These are phyloP conservation scores for Rhizopus stolonifer DNA, from an alignment of 371 early-diverging fungal species.

Conservation along the genomic window DNA sequence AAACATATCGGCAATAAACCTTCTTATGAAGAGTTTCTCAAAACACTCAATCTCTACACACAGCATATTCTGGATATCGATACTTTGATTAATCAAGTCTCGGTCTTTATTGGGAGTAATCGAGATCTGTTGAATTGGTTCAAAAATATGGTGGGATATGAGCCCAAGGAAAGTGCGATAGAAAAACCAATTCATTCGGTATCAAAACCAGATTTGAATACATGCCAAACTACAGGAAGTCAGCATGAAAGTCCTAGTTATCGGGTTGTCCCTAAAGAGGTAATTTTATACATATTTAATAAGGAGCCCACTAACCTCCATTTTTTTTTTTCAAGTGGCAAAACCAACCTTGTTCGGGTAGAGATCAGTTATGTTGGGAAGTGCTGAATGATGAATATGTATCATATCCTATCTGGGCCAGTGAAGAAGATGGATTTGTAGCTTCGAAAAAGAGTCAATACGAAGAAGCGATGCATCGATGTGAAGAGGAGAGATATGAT, in stretches of 20 bases:
- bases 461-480: conserved; percentile 92
- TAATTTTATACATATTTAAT: conserved; percentile 30
- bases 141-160: conserved; percentile 87
- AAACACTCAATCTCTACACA: conserved; percentile 90
- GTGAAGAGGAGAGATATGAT: conserved; percentile 94
- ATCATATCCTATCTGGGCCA: conserved; percentile 90
- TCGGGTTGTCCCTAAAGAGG: conserved; percentile 60
- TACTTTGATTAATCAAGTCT: conserved; percentile 73
- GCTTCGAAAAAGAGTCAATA: conserved; percentile 88
- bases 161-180: conserved; percentile 50
- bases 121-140: conserved; percentile 86
- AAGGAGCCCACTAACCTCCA: conserved; percentile 1
- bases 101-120: conserved; percentile 66
- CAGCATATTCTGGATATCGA: conserved; percentile 88
- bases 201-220: conserved; percentile 57
- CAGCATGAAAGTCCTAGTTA: conserved; percentile 65
- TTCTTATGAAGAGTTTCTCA: conserved; percentile 93
- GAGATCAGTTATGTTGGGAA: conserved; percentile 84
- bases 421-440: conserved; percentile 91
- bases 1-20: conserved; percentile 73
- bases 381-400: conserved; percentile 95
- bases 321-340: conserved; percentile 52
- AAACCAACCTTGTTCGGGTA: conserved; percentile 71
- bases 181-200: conserved; percentile 24
- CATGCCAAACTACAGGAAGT: conserved; percentile 49